Percentiles rank a stretch among this genome's conserved stretches.
phyloP scores from a whole-genome alignment of 2,329 filamentous ascomycete species.

The Sporothrix luriei region DNA sequence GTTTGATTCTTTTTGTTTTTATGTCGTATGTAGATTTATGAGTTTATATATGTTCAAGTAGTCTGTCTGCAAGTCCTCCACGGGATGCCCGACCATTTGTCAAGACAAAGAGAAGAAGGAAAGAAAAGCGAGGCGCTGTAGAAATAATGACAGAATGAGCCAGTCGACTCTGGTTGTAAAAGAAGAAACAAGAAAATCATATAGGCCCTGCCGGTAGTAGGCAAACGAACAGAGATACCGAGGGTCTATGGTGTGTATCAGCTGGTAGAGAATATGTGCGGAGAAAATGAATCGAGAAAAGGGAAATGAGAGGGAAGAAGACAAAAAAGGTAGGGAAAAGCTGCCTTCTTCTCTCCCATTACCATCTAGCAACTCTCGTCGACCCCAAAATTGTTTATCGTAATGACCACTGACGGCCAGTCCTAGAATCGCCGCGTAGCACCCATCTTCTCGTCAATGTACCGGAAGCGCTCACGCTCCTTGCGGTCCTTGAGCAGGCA shows the following conservation, averaged over 20 bases:
- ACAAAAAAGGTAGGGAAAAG: constrained; percentile 2
- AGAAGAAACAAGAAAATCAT: neutral
- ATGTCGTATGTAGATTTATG: neutral
- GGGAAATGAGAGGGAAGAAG: constrained; percentile 1
- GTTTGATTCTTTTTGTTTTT: neutral
- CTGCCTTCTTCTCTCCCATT: neutral
- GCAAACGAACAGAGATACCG: neutral
- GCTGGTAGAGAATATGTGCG: constrained; percentile 26
- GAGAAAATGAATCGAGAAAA: constrained; percentile 5
- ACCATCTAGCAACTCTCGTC: neutral
- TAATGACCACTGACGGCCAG: neutral
- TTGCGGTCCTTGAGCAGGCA: constrained; percentile 80
- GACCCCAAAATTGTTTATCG: neutral
- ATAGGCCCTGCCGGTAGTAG: neutral
- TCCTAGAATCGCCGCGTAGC: constrained; percentile 52
- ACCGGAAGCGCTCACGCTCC: constrained; percentile 74
- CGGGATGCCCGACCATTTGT: constrained; percentile 18
- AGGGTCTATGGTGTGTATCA: constrained; percentile 20
- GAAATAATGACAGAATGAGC: constrained; percentile 18
- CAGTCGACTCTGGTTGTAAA: neutral
- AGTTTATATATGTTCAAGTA: neutral
- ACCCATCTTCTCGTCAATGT: constrained; percentile 79
- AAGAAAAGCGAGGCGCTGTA: constrained; percentile 3
- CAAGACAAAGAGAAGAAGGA: neutral
- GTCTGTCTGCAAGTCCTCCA: constrained; percentile 4